Conservation (phyloP, 352 stramenopile species). For the Phytophthora litchii region DNA sequence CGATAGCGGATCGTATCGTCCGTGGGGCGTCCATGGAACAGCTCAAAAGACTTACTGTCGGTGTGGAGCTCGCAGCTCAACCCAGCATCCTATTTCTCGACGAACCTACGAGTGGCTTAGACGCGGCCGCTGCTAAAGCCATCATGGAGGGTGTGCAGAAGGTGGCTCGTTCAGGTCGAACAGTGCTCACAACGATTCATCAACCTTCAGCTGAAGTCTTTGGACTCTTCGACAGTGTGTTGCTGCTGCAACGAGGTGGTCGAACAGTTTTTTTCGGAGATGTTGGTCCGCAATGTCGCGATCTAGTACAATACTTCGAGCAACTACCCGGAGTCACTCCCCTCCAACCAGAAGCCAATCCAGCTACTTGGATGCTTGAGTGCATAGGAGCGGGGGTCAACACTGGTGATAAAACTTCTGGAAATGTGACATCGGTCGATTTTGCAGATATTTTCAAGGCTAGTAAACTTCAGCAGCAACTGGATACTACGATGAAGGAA, state of each 20-base stretch:
- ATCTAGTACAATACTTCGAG: conserved; percentile 61
- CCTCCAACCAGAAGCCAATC: conserved; percentile 42
- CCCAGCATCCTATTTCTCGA: conserved; percentile 61
- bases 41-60: conserved; percentile 58
- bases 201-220: conserved; percentile 60
- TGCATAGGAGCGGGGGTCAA: conserved; percentile 55
- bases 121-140: conserved; percentile 67
- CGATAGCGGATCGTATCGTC: conserved; percentile 55
- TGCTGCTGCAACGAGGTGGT: conserved; percentile 73
- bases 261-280: conserved; percentile 63
- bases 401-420: conserved; percentile 9
- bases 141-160: conserved; percentile 70
- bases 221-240: conserved; percentile 83
- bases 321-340: conserved; percentile 40
- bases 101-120: conserved; percentile 69
- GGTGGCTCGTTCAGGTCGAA: conserved; percentile 71
- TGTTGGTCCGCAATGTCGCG: conserved; percentile 35
- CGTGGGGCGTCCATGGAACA: conserved; percentile 53
- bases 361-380: conserved; percentile 89
- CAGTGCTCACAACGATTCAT: conserved; percentile 67
- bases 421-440: conserved; percentile 17
- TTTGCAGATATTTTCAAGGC: conserved; percentile 49
- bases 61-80: conserved; percentile 51
- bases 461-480: conserved; percentile 30
- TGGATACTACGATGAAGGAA: conserved; percentile 32